Evolutionary conservation across 2,329 filamentous ascomycete species (phyloP).

Genomic region (Xylaria sp.): DNA sequence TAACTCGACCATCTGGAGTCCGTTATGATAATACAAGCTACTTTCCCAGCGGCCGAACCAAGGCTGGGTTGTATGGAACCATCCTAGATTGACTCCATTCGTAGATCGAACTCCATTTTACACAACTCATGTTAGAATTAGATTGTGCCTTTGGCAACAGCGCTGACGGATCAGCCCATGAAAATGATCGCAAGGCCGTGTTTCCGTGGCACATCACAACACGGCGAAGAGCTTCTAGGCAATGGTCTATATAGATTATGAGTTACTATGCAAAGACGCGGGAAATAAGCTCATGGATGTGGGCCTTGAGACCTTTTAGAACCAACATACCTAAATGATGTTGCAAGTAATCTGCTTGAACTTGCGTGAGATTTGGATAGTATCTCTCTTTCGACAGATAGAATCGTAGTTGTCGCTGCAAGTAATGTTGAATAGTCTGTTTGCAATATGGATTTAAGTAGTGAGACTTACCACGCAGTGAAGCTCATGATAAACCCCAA

Average conservation of each 20-base stretch:
- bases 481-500: too few relatives aligned
- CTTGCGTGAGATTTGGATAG: slow-evolving; percentile 32
- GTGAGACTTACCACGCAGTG: too few relatives aligned
- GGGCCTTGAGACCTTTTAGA: neutral
- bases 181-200: neutral
- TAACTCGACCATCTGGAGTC: too few relatives aligned
- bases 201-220: slow-evolving; percentile 38
- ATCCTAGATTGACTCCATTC: too few relatives aligned
- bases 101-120: slow-evolving; percentile 22
- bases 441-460: too few relatives aligned
- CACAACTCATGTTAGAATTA: slow-evolving; percentile 30
- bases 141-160: slow-evolving; percentile 20
- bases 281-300: neutral
- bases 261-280: too few relatives aligned
- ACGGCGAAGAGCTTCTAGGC: slow-evolving; percentile 31
- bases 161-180: too few relatives aligned
- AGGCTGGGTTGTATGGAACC: too few relatives aligned
- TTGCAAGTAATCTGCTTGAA: slow-evolving; percentile 27
- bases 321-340: slow-evolving; percentile 27
- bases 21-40: too few relatives aligned
- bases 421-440: too few relatives aligned
- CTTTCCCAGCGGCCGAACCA: too few relatives aligned
- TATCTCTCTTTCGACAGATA: slow-evolving; percentile 32
- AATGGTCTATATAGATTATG: slow-evolving; percentile 26
- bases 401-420: slow-evolving; percentile 33